Conservation (phyloP, 23 red algal genomes). For the Agarophyton chilense region DNA sequence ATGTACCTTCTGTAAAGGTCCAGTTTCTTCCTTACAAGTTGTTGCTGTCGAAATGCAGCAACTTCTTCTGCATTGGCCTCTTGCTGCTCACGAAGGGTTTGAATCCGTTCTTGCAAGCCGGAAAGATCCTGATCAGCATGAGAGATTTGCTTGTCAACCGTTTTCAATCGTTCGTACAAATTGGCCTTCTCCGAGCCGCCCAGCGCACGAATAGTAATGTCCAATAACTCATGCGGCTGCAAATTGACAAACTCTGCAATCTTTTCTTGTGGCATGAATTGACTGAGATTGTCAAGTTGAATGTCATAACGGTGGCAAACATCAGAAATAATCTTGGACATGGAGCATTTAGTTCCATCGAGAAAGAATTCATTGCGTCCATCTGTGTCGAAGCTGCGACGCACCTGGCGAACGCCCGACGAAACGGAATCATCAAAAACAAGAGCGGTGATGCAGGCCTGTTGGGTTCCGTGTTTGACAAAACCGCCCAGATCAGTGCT, state of each 20-base stretch:
- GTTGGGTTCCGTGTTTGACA: slow-evolving; percentile 74
- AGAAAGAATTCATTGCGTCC: slow-evolving; percentile 55
- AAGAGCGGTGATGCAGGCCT: slow-evolving; percentile 70
- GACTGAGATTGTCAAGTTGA: slow-evolving; percentile 96
- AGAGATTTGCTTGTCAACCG: slow-evolving; percentile 37
- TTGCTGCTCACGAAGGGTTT: slow-evolving; percentile 56
- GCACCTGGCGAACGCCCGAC: slow-evolving; percentile 10
- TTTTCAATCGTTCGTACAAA: slow-evolving; percentile 46
- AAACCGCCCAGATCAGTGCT: slow-evolving; percentile 72
- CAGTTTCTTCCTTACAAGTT: slow-evolving; percentile 42
- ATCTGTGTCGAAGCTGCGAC: slow-evolving; percentile 62
- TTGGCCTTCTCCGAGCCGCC: slow-evolving; percentile 54
- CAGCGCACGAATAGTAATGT: slow-evolving; percentile 69
- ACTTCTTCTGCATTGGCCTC: slow-evolving; percentile 69
- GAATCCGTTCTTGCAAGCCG: slow-evolving; percentile 47
- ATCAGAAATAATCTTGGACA: slow-evolving; percentile 42
- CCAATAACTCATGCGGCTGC: slow-evolving; percentile 71
- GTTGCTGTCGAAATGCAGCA: slow-evolving; percentile 50
- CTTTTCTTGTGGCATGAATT: slow-evolving; percentile 97
- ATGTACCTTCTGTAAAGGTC: slow-evolving; percentile 53
- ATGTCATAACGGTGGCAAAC: slow-evolving; percentile 81
- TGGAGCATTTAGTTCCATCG: slow-evolving; percentile 46
- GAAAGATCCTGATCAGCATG: not conserved
- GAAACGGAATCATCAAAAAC: slow-evolving; percentile 73
- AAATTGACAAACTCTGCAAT: slow-evolving; percentile 84